A percentile compares a stretch with the other conserved stretches of the same genome.
Evolutionary conservation across 1,284 basidiomycete species (phyloP).

Genomic region (Cryptococcus neoformans): DNA sequence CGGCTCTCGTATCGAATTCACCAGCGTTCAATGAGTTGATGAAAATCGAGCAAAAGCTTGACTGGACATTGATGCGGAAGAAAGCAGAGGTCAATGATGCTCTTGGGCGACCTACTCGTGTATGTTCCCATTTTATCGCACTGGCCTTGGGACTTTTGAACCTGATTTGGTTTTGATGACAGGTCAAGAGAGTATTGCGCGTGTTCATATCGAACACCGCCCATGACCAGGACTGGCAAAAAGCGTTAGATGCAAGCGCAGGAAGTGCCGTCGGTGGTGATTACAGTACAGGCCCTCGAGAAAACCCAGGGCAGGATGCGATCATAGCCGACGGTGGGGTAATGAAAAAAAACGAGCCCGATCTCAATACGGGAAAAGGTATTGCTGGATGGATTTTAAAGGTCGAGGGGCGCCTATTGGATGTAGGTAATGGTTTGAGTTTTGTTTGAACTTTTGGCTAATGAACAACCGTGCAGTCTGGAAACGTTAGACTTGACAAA

Average conservation of each 20-base stretch:
- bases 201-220: slow-evolving; percentile 87
- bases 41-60: slow-evolving; percentile 84
- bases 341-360: slow-evolving; percentile 24
- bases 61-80: slow-evolving; percentile 93
- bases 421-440: slow-evolving; percentile 37
- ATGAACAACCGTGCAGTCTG: slow-evolving; percentile 23
- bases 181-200: slow-evolving; percentile 81
- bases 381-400: slow-evolving; percentile 88
- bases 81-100: slow-evolving; percentile 85
- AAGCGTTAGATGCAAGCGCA: slow-evolving; percentile 26
- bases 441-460: neutral
- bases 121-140: slow-evolving; percentile 20
- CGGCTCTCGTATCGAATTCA: slow-evolving; percentile 63
- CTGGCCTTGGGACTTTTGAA: neutral
- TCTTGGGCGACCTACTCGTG: slow-evolving; percentile 53
- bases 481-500: slow-evolving; percentile 67
- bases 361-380: slow-evolving; percentile 64
- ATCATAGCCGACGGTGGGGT: slow-evolving; percentile 11
- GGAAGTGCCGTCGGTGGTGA: neutral
- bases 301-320: neutral
- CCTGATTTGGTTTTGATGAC: neutral
- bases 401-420: slow-evolving; percentile 81
- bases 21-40: slow-evolving; percentile 81
- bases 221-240: slow-evolving; percentile 81
- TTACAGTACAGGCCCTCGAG: neutral